Evolutionary conservation across 148 eudicot species (phyloP).

Genomic region (Spergularia marina): DNA sequence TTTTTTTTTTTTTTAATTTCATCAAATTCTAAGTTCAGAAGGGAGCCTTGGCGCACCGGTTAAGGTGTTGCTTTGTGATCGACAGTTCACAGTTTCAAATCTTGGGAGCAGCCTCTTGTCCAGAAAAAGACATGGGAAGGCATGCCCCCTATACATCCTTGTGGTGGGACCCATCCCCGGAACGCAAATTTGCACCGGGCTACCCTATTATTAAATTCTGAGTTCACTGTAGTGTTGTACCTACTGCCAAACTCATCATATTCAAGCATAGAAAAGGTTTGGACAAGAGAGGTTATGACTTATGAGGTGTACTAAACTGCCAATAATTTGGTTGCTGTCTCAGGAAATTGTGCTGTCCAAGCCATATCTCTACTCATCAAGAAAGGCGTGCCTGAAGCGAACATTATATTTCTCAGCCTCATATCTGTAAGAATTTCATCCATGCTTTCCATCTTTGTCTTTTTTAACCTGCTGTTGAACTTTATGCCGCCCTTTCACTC

Average conservation of each 20-base stretch:
- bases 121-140: too few species aligned
- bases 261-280: background rate
- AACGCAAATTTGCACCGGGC: too few species aligned
- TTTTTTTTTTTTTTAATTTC: too few species aligned
- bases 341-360: conserved; percentile 95
- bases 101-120: too few species aligned
- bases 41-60: too few species aligned
- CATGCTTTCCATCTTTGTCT: background rate
- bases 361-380: conserved; percentile 80
- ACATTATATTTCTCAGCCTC: conserved; percentile 92
- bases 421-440: conserved; percentile 66
- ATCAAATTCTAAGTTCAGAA: too few species aligned
- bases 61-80: too few species aligned
- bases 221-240: background rate
- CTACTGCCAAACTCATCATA: background rate
- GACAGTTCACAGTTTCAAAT: too few species aligned
- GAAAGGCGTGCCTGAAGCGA: conserved; percentile 91
- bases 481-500: background rate
- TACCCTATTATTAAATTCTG: too few species aligned
- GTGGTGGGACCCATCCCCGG: too few species aligned
- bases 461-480: background rate
- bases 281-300: background rate
- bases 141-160: too few species aligned
- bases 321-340: conserved; percentile 14
- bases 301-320: conserved; percentile 8